Evolutionary conservation across 495 filamentous ascomycete species (phyloP).

Genomic region (Rhypophila decipiens): DNA sequence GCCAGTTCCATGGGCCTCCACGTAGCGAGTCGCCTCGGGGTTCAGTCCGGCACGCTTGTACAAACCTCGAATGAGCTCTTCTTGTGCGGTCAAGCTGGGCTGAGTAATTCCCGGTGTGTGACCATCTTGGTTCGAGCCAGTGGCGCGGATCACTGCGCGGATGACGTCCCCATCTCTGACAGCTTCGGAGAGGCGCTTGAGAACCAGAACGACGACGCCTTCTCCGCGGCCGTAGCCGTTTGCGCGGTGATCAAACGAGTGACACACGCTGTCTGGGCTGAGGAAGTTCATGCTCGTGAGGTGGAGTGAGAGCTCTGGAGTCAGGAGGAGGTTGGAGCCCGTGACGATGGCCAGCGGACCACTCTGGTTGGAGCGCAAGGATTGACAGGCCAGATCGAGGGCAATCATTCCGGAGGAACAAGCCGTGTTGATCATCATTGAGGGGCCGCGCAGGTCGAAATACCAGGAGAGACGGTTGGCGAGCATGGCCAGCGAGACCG

Average conservation of each 20-base stretch:
- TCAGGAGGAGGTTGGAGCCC: slow-evolving; percentile 46
- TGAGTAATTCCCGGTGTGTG: slow-evolving; percentile 42
- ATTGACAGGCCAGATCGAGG: slow-evolving; percentile 42
- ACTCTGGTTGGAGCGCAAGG: slow-evolving; percentile 4
- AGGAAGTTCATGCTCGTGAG: slow-evolving; percentile 27
- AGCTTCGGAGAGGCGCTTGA: slow-evolving; percentile 50
- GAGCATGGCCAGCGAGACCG: slow-evolving; percentile 19
- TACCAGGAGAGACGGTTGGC: slow-evolving; percentile 46
- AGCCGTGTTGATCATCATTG: slow-evolving; percentile 41
- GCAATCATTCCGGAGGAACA: slow-evolving; percentile 49
- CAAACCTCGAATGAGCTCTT: slow-evolving; percentile 35
- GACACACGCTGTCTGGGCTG: slow-evolving; percentile 35
- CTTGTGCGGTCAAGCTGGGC: slow-evolving; percentile 44
- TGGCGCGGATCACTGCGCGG: slow-evolving; percentile 51
- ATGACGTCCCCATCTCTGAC: slow-evolving; percentile 44
- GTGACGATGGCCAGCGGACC: slow-evolving; percentile 37
- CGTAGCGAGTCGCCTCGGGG: slow-evolving; percentile 34
- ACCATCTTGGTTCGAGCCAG: slow-evolving; percentile 48
- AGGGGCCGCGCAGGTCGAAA: slow-evolving; percentile 39
- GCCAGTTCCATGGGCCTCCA: slow-evolving; percentile 33
- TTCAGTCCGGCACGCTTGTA: slow-evolving; percentile 41
- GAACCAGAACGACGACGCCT: slow-evolving; percentile 41
- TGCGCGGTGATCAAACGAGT: slow-evolving; percentile 51
- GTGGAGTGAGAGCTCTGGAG: slow-evolving; percentile 29
- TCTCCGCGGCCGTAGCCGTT: slow-evolving; percentile 60